Evolutionary conservation across 2,329 filamentous ascomycete genomes (phyloP), one percentile per base, ranked within the genome.

Genomic region (Juglanconis oblonga): DNA sequence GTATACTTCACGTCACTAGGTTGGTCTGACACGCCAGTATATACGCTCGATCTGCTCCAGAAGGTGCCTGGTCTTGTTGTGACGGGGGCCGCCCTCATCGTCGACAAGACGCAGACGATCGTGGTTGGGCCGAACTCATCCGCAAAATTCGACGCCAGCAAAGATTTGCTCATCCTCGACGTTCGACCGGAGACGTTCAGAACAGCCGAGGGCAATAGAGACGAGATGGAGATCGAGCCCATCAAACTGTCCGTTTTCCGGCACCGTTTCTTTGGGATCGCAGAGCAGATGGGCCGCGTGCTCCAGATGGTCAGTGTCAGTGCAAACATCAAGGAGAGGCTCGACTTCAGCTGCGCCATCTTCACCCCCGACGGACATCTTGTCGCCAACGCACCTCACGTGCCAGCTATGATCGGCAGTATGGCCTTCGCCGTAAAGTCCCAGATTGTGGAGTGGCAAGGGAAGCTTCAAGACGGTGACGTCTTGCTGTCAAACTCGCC

Each of bases 191-290:
- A 50, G 36, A 42, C 31, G 3, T 24, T 36, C 14, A 42, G 40
- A 29, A n/a, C n/a, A 7, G 24, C n/a, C 35, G 17, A 38, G 7
- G 35, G 24, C 13, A 24, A 24, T 24, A 24, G 24, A 24, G 35
- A 29, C 38, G 29, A 9, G 13, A 14, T 47, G 17, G 51, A 31
- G 1, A 71, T 81, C 35, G 77, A 81, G 59, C 81, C 81, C 0
- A 81, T 84, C 49, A 73, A 78, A 35, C 74, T 84, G 1, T 82
- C 77, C 11, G 79, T 84, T 45, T 84, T 84, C 58, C 79, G 78
- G 0, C 80, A 84, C 64, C 73, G 82, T 0, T 84, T 85, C 72
- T 84, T 85, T 81, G 78, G 79, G 3, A 83, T 85, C 17, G 82
- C 82, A 0, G 82, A 85, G 60, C 82, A 85, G 63, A 84, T 84